A percentile compares a stretch with the other conserved stretches of the same genome.
Evolutionary conservation across 2,329 filamentous ascomycete genomes (phyloP).

Genomic region (Cladosporium sp.): DNA sequence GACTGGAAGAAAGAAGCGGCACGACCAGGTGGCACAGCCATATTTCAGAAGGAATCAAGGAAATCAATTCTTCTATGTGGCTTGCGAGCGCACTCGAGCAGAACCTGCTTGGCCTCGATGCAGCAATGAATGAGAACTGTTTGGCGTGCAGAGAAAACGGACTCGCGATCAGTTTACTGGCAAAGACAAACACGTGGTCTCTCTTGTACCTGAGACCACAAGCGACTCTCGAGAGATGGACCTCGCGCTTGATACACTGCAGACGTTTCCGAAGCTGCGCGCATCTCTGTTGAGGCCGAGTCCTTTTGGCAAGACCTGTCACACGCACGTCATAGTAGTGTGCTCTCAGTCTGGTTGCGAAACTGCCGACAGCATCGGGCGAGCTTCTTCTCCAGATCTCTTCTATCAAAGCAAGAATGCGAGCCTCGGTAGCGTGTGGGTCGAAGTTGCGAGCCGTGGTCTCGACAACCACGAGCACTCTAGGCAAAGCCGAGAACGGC

Average conservation of each 20-base stretch:
- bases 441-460: conserved; percentile 27
- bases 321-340: conserved; percentile 22
- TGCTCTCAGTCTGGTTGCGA: conserved; percentile 5
- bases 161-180: conserved; percentile 19
- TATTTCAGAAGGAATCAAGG: conserved; percentile 27
- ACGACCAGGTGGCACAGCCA: conserved; percentile 28
- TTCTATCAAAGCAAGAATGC: conserved; percentile 19
- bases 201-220: conserved; percentile 21
- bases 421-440: conserved; percentile 14
- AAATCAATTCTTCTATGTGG: conserved; percentile 28
- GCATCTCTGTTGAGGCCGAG: conserved; percentile 2
- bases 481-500: conserved; percentile 23
- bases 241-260: conserved; percentile 5
- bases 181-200: conserved; percentile 23
- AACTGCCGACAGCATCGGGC: neutral
- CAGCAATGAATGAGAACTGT: conserved; percentile 24
- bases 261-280: conserved; percentile 13
- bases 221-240: conserved; percentile 17
- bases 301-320: conserved; percentile 20
- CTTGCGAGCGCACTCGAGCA: conserved; percentile 21
- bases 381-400: conserved; percentile 2
- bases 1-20: conserved; percentile 31
- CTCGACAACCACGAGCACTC: conserved; percentile 30
- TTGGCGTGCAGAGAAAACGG: conserved; percentile 14
- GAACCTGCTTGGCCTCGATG: conserved; percentile 26